Percentiles rank a stretch among this genome's conserved stretches.
phyloP scores from a whole-genome alignment of 331 rosid genomes.

The Spiraea crenata region DNA sequence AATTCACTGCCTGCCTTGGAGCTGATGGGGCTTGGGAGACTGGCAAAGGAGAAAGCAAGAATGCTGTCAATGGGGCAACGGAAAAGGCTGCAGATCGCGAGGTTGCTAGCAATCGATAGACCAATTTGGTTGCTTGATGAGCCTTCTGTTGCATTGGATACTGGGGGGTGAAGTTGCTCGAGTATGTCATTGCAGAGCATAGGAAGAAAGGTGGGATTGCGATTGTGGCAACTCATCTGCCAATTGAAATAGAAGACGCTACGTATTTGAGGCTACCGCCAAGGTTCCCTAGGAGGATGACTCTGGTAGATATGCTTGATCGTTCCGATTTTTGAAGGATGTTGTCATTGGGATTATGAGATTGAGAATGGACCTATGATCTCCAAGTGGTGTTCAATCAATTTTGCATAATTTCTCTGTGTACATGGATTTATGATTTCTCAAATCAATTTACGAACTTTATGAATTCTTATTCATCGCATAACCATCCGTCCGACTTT shows the following conservation, averaged over 20 bases:
- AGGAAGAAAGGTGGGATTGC: slow-evolving; percentile 79
- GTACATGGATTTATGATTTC: neutral
- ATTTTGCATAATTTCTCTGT: neutral
- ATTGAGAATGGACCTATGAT: neutral
- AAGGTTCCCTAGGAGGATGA: slow-evolving; percentile 79
- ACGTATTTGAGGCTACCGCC: slow-evolving; percentile 70
- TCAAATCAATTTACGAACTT: neutral
- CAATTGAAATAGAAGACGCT: slow-evolving; percentile 68
- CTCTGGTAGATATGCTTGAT: slow-evolving; percentile 72
- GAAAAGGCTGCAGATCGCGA: slow-evolving; percentile 79
- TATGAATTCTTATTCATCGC: too few relatives aligned
- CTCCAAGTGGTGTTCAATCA: neutral
- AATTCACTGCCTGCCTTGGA: slow-evolving; percentile 65
- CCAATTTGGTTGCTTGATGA: slow-evolving; percentile 89
- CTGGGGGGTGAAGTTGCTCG: slow-evolving; percentile 75
- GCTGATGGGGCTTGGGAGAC: slow-evolving; percentile 75
- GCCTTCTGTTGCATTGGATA: slow-evolving; percentile 86
- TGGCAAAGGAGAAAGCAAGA: slow-evolving; percentile 72
- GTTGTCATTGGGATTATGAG: neutral
- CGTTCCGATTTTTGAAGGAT: slow-evolving; percentile 28
- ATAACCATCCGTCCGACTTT: too few relatives aligned
- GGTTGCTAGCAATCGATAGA: slow-evolving; percentile 74
- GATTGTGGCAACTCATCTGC: slow-evolving; percentile 63
- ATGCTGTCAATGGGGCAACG: slow-evolving; percentile 88
- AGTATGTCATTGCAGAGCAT: slow-evolving; percentile 72